Percentiles rank a stretch among this genome's conserved stretches.
Conservation (phyloP, 306 rosid genomes). For the Rosa lucieae region DNA sequence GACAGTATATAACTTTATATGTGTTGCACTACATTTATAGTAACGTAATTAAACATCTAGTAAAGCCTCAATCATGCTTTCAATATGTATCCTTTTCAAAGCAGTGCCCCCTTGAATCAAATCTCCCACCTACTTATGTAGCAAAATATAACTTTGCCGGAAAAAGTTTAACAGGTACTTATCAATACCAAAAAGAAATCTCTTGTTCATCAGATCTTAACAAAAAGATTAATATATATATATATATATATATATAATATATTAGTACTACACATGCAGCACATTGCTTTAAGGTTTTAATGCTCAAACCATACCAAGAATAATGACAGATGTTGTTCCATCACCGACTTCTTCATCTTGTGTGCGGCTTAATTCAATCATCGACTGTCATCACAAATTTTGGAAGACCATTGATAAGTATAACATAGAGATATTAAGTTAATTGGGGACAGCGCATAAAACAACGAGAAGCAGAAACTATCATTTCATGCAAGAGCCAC, state of each 20-base stretch:
- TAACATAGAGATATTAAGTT: constrained; percentile 14
- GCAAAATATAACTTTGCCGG: too few relatives aligned
- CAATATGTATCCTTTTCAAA: background rate
- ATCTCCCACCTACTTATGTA: background rate
- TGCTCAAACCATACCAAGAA: constrained; percentile 65
- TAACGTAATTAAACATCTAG: background rate
- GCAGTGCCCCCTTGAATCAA: background rate
- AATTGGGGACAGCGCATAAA: background rate
- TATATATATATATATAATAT: background rate
- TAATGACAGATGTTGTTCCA: constrained; percentile 95
- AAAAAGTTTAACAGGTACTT: background rate
- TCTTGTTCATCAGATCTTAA: background rate
- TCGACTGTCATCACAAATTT: constrained; percentile 53
- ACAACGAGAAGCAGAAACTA: background rate
- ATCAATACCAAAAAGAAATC: background rate
- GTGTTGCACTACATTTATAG: background rate
- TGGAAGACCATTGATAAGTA: background rate
- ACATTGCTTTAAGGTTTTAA: background rate
- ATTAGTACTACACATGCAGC: background rate
- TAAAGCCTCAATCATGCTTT: background rate
- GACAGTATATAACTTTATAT: background rate
- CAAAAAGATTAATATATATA: background rate
- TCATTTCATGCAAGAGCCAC: background rate
- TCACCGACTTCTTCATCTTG: constrained; percentile 99
- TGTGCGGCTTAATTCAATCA: constrained; percentile 95